phyloP scores from a whole-genome alignment of 1,139 yeast genomes.

The Saccharomycopsis crataegensis region DNA sequence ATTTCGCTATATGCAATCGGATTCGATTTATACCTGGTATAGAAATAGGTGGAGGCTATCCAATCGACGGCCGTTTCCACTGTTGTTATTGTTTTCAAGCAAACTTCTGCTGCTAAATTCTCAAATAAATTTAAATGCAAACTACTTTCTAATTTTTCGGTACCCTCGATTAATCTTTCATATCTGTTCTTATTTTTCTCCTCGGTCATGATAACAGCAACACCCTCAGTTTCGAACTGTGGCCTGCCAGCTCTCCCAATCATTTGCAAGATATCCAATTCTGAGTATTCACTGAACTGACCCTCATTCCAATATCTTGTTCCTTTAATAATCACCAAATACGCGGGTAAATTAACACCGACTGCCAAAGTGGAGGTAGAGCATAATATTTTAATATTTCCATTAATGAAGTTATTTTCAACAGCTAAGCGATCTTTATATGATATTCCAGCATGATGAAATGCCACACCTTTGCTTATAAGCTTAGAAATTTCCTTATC shows the following conservation, averaged over 20 bases:
- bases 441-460: slow-evolving; percentile 53
- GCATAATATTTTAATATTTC: slow-evolving; percentile 38
- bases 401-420: slow-evolving; percentile 39
- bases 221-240: slow-evolving; percentile 44
- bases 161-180: slow-evolving; percentile 37
- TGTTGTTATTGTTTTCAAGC: slow-evolving; percentile 35
- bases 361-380: slow-evolving; percentile 56
- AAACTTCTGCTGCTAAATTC: slow-evolving; percentile 43
- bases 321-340: slow-evolving; percentile 51
- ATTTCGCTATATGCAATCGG: slow-evolving; percentile 33
- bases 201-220: slow-evolving; percentile 49
- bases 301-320: slow-evolving; percentile 45
- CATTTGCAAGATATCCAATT: slow-evolving; percentile 53
- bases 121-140: slow-evolving; percentile 39
- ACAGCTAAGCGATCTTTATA: slow-evolving; percentile 37
- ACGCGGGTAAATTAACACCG: slow-evolving; percentile 58
- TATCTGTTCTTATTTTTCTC: slow-evolving; percentile 31
- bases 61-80: slow-evolving; percentile 38
- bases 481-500: slow-evolving; percentile 30
- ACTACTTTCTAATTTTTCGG: slow-evolving; percentile 43
- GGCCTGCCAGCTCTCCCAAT: slow-evolving; percentile 58
- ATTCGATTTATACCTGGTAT: slow-evolving; percentile 35
- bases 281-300: slow-evolving; percentile 44
- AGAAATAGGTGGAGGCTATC: slow-evolving; percentile 46
- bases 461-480: slow-evolving; percentile 37